phyloP scores from a whole-genome alignment of 257 asterid genomes.

The Solanum peruvianum region DNA sequence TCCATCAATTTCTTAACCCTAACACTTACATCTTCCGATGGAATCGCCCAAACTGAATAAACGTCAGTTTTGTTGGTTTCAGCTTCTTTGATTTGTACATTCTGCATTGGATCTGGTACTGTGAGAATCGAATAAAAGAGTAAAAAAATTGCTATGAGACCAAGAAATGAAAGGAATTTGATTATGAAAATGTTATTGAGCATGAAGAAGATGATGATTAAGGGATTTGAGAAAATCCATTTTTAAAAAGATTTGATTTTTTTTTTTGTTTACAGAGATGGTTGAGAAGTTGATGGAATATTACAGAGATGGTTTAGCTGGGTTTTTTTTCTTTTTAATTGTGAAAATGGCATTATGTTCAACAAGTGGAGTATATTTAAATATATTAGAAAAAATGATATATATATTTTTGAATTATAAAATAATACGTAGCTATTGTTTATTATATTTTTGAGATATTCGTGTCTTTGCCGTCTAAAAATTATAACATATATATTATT shows the following conservation, averaged over 20 bases:
- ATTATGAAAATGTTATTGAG: background rate
- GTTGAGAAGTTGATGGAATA: background rate
- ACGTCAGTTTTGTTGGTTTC: constrained; percentile 11
- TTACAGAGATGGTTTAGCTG: background rate
- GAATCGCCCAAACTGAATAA: constrained; percentile 92
- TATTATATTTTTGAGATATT: too few relatives aligned
- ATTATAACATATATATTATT: too few relatives aligned
- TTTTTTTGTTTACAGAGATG: background rate
- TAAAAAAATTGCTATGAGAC: background rate
- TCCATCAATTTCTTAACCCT: constrained; percentile 72
- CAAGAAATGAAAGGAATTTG: background rate
- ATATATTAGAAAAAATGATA: too few relatives aligned
- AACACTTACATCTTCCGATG: constrained; percentile 43
- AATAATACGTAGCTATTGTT: too few relatives aligned
- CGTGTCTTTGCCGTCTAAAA: too few relatives aligned
- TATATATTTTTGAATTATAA: too few relatives aligned
- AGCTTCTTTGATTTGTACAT: background rate
- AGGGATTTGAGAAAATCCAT: background rate
- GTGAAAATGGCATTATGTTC: background rate
- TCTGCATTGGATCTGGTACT: background rate
- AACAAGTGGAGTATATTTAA: background rate
- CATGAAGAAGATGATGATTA: background rate
- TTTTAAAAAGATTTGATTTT: background rate
- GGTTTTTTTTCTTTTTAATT: background rate
- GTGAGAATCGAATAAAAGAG: background rate